These are phyloP conservation scores for Effrenium voratum DNA, from an alignment of 73 alveolate species.

Conservation along the genomic window DNA sequence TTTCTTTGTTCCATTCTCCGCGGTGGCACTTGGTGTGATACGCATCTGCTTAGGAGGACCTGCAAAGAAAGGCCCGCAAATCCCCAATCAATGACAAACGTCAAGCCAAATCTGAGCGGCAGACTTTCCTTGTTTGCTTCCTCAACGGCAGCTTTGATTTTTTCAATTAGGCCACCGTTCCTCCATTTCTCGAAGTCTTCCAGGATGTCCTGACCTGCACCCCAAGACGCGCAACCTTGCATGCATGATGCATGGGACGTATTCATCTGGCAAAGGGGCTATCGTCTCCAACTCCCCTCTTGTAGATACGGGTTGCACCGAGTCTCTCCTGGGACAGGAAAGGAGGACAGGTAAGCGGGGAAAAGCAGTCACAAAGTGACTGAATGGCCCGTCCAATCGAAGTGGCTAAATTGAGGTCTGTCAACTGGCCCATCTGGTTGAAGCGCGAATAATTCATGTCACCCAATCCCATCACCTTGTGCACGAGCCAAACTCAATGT, in stretches of 20 bases:
- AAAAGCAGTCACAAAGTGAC: background rate
- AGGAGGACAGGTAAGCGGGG: background rate
- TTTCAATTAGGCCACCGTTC: conserved; percentile 60
- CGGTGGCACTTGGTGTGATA: too few relatives aligned
- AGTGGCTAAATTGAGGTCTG: conserved; percentile 42
- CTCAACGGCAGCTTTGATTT: conserved; percentile 36
- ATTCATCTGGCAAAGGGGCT: conserved; percentile 7
- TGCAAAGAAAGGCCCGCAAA: too few relatives aligned
- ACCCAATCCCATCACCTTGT: conserved; percentile 84
- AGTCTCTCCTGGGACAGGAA: conserved; percentile 16
- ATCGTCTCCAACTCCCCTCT: conserved; percentile 69
- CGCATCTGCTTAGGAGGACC: too few relatives aligned
- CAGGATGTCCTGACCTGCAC: conserved; percentile 54
- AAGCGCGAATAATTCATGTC: conserved; percentile 84
- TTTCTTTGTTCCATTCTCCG: too few relatives aligned
- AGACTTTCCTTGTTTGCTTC: conserved; percentile 75
- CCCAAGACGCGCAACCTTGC: background rate
- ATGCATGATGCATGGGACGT: background rate
- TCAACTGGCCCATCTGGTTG: conserved; percentile 89
- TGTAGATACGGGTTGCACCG: conserved; percentile 57
- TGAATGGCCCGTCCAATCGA: background rate
- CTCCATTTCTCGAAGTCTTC: conserved; percentile 65
- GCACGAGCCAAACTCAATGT: background rate
- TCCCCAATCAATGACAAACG: too few relatives aligned
- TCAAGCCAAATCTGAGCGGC: too few relatives aligned